These are phyloP conservation scores for Colletotrichum cereale DNA, from an alignment of 2,329 filamentous ascomycete genomes.

Conservation along the genomic window DNA sequence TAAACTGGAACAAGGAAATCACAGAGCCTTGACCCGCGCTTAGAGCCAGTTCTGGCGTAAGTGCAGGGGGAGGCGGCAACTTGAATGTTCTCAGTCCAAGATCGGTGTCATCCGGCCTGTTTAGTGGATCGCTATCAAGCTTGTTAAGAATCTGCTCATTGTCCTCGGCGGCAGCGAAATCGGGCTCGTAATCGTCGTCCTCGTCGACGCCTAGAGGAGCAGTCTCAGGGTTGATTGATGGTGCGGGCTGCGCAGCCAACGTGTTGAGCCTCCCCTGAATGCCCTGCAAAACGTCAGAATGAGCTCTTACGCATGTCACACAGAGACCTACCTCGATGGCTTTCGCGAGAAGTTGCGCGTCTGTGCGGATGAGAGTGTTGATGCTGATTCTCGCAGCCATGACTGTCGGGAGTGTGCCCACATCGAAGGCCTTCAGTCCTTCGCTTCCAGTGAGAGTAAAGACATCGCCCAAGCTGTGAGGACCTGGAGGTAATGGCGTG, in stretches of 20 bases:
- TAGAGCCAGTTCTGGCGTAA: slow-evolving; percentile 79
- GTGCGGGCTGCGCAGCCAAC: slow-evolving; percentile 59
- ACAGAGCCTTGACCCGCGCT: slow-evolving; percentile 82
- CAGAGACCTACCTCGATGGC: slow-evolving; percentile 75
- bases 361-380: slow-evolving; percentile 79
- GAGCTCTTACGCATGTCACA: slow-evolving; percentile 35
- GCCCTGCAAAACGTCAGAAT: slow-evolving; percentile 52
- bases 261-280: slow-evolving; percentile 64
- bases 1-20: slow-evolving; percentile 81
- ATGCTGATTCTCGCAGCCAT: slow-evolving; percentile 86
- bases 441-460: slow-evolving; percentile 86
- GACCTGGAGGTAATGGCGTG: slow-evolving; percentile 79
- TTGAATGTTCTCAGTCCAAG: slow-evolving; percentile 83
- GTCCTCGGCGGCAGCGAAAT: slow-evolving; percentile 82
- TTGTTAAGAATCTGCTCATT: slow-evolving; percentile 83
- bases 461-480: slow-evolving; percentile 83
- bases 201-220: slow-evolving; percentile 75
- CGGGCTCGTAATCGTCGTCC: slow-evolving; percentile 89
- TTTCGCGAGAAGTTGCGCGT: slow-evolving; percentile 75
- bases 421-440: slow-evolving; percentile 83
- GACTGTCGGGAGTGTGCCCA: slow-evolving; percentile 80
- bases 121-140: slow-evolving; percentile 70
- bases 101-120: slow-evolving; percentile 62
- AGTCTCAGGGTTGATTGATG: slow-evolving; percentile 68
- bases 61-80: slow-evolving; percentile 79